Percentiles rank a stretch among this genome's conserved stretches.
phyloP scores from a whole-genome alignment of 176 grass and related monocot genomes.

The Lolium perenne region DNA sequence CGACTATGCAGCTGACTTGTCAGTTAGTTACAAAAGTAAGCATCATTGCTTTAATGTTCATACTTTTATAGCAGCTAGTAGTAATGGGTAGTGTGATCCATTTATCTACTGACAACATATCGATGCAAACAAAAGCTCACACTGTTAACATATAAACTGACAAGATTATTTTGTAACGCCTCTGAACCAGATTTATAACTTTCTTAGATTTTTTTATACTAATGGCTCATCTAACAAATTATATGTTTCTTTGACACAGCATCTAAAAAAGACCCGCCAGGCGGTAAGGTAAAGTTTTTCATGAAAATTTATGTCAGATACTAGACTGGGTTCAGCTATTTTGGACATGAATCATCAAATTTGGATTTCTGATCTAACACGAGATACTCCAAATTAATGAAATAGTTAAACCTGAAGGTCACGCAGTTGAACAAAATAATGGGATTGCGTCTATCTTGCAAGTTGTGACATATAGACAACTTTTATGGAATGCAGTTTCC shows the following conservation, averaged over 20 bases:
- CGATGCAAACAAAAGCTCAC: neutral
- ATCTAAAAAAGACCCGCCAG: conserved; percentile 46
- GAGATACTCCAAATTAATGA: neutral
- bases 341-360: neutral
- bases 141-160: neutral
- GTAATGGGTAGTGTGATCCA: neutral
- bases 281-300: conserved; percentile 42
- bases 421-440: neutral
- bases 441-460: neutral
- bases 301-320: neutral
- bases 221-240: too few species aligned
- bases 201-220: too few species aligned
- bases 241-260: conserved; percentile 26
- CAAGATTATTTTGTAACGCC: neutral
- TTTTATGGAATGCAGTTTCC: neutral
- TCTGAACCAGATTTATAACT: too few species aligned
- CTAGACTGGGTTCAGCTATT: neutral
- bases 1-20: conserved; percentile 46
- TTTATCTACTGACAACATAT: neutral
- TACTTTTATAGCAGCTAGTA: neutral
- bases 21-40: conserved; percentile 28
- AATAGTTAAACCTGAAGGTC: too few species aligned
- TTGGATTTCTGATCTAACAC: neutral
- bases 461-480: neutral
- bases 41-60: neutral